Base-by-base conservation (phyloP, 768 basidiomycete genomes). In the Mycena crocata region DNA sequence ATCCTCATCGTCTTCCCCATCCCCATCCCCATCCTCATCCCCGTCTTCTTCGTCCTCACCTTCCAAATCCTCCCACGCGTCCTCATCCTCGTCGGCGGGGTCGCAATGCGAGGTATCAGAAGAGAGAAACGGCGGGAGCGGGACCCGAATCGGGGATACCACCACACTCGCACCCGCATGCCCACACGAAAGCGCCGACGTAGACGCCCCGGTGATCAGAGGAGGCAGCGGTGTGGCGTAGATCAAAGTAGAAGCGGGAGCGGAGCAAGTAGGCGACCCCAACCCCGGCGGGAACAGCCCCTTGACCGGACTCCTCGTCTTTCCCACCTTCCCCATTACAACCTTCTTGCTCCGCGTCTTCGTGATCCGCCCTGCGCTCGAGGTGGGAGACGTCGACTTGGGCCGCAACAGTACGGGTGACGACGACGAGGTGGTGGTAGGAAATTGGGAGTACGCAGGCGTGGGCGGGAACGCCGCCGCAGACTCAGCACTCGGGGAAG, bases 281-380 rank as follows among this genome's bases (percentile, higher is more conserved):
- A 23, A 45, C 26, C 13, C 17, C 23, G 15, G 15, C 42, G 62
- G 1, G 52, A 63, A 55, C 3, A 63, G 62, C 28, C 62, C 60
- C 50, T 62, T 62, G 51, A 62, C 52, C 19, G 62, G 62, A n/a
- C 52, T 56, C 0, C 62, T 32, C 15, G 46, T 15, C 30, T 57
- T 57, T 5, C 40, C 9, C 54, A 28, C 28, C 46, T 28, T 28
- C 46, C 23, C 26, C 23, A 15, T 28, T 23, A n/a, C 46, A 14
- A n/a, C 46, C 2, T 14, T 48, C 46, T 37, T 37, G 37, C 46
- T 15, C n/a, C 2, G 8, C 46, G 1, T 26, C 26, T 28, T 24
- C 5, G 5, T 1, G 35, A 8, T 15, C 35, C 23, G 35, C 54
- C 4, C 50, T 8, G 28, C 3, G 28, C 12, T 5, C 5, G 37